A percentile compares a stretch with the other conserved stretches of the same genome.
phyloP scores from a whole-genome alignment of 2,329 filamentous ascomycete species.

The Chaetomium sp. region DNA sequence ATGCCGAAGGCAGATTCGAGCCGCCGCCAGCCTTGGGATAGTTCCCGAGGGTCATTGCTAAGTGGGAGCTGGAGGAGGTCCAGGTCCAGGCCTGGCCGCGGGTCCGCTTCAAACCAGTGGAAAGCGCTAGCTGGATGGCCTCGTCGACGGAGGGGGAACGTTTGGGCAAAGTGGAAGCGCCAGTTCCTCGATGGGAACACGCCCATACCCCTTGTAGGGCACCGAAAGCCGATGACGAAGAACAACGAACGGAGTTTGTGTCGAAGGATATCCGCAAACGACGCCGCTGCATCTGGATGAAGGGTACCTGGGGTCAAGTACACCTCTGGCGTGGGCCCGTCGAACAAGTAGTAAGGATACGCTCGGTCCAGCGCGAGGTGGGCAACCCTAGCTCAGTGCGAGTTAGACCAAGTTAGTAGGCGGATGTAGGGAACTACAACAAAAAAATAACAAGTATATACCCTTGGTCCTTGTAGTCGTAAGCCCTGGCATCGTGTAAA shows the following conservation, averaged over 20 bases:
- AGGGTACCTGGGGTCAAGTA: neutral
- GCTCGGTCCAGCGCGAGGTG: neutral
- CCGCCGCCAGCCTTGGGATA: neutral
- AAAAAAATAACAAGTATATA: neutral
- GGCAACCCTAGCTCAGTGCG: neutral
- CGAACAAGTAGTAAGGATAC: neutral
- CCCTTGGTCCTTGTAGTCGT: constrained; percentile 11
- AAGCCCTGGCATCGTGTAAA: neutral
- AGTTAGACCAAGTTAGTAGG: neutral
- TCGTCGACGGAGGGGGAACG: neutral
- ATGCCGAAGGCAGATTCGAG: neutral
- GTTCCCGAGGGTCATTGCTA: neutral
- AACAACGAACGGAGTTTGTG: neutral
- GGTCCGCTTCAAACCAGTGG: neutral
- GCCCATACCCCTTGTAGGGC: neutral
- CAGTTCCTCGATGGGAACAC: neutral
- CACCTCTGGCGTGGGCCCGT: no score
- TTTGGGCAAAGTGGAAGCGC: constrained; percentile 9
- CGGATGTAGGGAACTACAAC: neutral
- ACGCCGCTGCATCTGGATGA: neutral
- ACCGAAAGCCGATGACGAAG: neutral
- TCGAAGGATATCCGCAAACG: constrained; percentile 1
- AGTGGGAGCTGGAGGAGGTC: neutral
- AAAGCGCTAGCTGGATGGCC: neutral
- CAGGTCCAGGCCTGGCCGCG: neutral